Evolutionary conservation across 768 basidiomycete genomes (phyloP).

Genomic region (Rubroboletus pulcherrimus): DNA sequence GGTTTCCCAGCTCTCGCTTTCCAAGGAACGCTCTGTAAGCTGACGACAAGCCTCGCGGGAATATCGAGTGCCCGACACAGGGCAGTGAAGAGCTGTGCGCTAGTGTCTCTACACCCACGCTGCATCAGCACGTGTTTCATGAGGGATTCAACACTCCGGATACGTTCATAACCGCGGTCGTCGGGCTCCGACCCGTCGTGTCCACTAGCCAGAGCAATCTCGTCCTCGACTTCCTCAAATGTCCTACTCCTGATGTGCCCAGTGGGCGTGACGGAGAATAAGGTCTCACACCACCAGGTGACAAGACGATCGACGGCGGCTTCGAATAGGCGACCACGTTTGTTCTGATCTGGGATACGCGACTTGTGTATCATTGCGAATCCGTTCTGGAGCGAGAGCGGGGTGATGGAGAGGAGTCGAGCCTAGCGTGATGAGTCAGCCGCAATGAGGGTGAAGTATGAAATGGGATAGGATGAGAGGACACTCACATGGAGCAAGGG

Average conservation of each 20-base stretch:
- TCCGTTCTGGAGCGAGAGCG: slow-evolving; percentile 72
- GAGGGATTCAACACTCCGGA: slow-evolving; percentile 77
- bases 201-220: slow-evolving; percentile 28
- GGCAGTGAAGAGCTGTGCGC: slow-evolving; percentile 88
- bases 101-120: slow-evolving; percentile 77
- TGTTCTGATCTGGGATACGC: slow-evolving; percentile 71
- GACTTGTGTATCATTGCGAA: slow-evolving; percentile 82
- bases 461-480: neutral
- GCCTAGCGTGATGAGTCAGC: slow-evolving; percentile 49
- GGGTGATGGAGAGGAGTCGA: slow-evolving; percentile 82
- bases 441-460: neutral
- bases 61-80: slow-evolving; percentile 83
- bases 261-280: slow-evolving; percentile 57
- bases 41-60: slow-evolving; percentile 83
- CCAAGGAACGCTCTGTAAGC: slow-evolving; percentile 92
- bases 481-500: slow-evolving; percentile 70
- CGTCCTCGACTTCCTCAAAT: slow-evolving; percentile 66
- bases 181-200: slow-evolving; percentile 39
- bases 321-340: slow-evolving; percentile 88
- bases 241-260: slow-evolving; percentile 75
- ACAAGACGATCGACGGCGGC: slow-evolving; percentile 67
- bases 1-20: slow-evolving; percentile 59
- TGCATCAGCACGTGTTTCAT: slow-evolving; percentile 90
- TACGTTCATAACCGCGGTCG: slow-evolving; percentile 53
- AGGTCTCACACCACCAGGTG: slow-evolving; percentile 80